Evolutionary conservation across 108 stramenopile genomes (phyloP).

Genomic region (Cylindrotheca closterium): DNA sequence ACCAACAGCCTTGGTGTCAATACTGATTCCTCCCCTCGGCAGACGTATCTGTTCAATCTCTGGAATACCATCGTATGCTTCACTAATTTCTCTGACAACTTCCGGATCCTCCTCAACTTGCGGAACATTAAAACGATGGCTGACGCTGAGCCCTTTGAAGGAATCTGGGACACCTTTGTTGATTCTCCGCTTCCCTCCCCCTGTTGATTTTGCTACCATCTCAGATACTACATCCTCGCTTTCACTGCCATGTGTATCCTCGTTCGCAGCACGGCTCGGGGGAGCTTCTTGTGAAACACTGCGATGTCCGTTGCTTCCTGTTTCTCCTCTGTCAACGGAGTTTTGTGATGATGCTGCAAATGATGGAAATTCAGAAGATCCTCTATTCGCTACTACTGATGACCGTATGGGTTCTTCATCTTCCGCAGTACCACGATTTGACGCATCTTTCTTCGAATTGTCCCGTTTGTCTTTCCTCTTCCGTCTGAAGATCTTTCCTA

Average conservation of each 20-base stretch:
- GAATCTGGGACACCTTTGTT: conserved; percentile 24
- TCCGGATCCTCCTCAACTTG: conserved; percentile 1
- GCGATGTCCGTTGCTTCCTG: not conserved
- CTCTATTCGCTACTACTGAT: not conserved
- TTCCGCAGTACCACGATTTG: too few species aligned
- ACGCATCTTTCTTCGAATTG: too few species aligned
- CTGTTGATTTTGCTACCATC: not conserved
- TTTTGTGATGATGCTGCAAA: conserved; percentile 1
- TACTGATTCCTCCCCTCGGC: conserved; percentile 78
- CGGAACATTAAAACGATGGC: conserved; percentile 7
- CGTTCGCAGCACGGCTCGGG: not conserved
- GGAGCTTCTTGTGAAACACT: not conserved
- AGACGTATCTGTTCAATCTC: conserved; percentile 64
- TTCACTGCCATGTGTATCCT: not conserved
- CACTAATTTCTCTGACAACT: conserved; percentile 13
- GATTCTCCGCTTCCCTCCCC: not conserved
- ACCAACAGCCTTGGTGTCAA: conserved; percentile 79
- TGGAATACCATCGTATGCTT: conserved; percentile 65
- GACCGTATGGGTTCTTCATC: not conserved
- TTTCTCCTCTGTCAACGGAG: not conserved
- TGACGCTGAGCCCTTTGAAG: conserved; percentile 13
- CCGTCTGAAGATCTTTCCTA: too few species aligned
- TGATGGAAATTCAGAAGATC: not conserved
- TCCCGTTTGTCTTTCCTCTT: too few species aligned
- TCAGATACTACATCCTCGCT: not conserved